Evolutionary conservation across 208 protist species (phyloP), one percentile per base, ranked within the genome.

Genomic region (Leptomonas pyrrhocoris): DNA sequence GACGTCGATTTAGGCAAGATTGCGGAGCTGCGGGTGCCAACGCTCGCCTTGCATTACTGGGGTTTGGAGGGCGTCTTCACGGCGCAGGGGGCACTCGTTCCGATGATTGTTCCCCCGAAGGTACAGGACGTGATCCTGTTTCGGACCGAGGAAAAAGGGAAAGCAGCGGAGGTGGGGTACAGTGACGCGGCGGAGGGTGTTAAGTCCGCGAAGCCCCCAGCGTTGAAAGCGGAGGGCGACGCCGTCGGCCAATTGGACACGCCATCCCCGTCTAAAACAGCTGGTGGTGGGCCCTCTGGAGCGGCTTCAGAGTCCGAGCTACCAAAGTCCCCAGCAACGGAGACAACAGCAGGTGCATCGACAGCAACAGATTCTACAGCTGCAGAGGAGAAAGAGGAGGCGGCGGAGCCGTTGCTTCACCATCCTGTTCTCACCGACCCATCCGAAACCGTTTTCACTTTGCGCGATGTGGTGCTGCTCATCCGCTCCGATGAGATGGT

Each of bases 401-500:
- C 23, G 8, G 63, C 5, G 23, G n/a, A 25, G 34, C 34, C 49
- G n/a, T 15, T 34, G 5, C 2, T 51, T 16, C n/a, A 1, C n/a
- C 23, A 28, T 51, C 16, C 57, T 0, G 8, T 8, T n/a, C 31
- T 4, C 8, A 19, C 27, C 4, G 69, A 30, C 31, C 16, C 30
- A 27, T 65, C 34, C 19, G 16, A 19, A 25, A 34, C 18, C 2
- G 49, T 73, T 8, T 58, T 91, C 34, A 89, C 85, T 27, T 71
- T 94, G 34, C 85, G 89, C 27, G 85, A 94, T 34, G 73, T 92
- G 16, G 68, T 84, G 13, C 54, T 94, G 61, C 66, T 94, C 15
- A 84, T 94, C 19, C 85, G 89, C 19, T 83, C 89, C 12, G 89
- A 94, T 77, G 89, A 94, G 64, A 94, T 91, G 84, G 65, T 84